Evolutionary conservation across 176 grass and related monocot species (phyloP).

Genomic region (Chrysopogon serrulatus): DNA sequence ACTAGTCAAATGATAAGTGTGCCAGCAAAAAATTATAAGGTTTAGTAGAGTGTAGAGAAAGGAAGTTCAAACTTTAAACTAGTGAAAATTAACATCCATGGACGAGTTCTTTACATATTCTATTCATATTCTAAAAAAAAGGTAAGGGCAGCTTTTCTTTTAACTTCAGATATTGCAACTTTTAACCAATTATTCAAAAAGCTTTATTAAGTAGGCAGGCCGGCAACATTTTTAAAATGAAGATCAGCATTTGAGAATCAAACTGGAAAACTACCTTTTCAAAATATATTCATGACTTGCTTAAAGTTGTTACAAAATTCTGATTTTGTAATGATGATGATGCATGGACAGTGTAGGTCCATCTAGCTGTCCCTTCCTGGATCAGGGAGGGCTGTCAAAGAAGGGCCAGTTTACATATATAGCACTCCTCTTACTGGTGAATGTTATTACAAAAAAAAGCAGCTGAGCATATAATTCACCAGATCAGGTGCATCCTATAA

Average conservation of each 20-base stretch:
- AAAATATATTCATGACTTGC: not conserved
- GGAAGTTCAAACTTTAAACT: not conserved
- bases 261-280: not conserved
- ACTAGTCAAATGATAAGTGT: not conserved
- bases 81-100: not conserved
- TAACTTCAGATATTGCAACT: not conserved
- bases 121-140: not conserved
- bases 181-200: not conserved
- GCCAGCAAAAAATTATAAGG: not conserved
- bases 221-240: not conserved
- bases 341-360: too few relatives aligned
- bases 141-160: not conserved
- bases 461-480: not conserved
- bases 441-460: not conserved
- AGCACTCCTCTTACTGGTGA: not conserved
- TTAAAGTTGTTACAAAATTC: not conserved
- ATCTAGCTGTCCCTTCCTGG: too few relatives aligned
- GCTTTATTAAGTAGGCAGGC: not conserved
- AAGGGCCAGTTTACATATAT: not conserved
- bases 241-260: not conserved
- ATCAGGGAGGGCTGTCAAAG: too few relatives aligned
- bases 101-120: not conserved
- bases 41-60: not conserved
- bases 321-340: not conserved
- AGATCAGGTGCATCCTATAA: not conserved